A percentile compares a stretch with the other conserved stretches of the same genome.
Conservation (phyloP, 179 eudicot genomes). For the Camellia oleifera region DNA sequence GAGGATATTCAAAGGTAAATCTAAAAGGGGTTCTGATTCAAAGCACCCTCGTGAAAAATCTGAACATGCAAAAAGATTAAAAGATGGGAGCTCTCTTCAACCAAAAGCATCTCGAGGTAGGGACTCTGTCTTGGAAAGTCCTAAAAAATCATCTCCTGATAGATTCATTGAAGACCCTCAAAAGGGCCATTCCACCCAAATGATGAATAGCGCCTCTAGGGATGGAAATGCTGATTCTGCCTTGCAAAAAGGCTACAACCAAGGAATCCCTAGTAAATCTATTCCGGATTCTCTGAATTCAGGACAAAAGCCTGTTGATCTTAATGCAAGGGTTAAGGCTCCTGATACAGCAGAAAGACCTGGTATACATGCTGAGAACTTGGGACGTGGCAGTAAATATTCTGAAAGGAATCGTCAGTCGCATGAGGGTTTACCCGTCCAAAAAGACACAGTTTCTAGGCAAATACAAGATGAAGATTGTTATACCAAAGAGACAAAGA, state of each 20-base stretch:
- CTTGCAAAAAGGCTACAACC: conserved; percentile 32
- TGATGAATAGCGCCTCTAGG: conserved; percentile 24
- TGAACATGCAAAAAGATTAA: conserved; percentile 45
- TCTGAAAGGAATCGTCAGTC: conserved; percentile 35
- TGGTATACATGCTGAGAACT: conserved; percentile 33
- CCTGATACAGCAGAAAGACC: conserved; percentile 41
- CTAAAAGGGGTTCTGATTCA: conserved; percentile 50
- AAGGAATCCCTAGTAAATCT: conserved; percentile 34
- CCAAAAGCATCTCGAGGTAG: conserved; percentile 32
- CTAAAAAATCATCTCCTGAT: conserved; percentile 37
- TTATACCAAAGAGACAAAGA: conserved; percentile 39
- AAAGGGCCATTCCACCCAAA: conserved; percentile 35
- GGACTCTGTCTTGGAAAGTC: conserved; percentile 34
- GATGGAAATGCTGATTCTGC: conserved; percentile 39
- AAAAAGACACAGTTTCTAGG: conserved; percentile 36
- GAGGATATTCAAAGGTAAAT: conserved; percentile 45
- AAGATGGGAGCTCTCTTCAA: conserved; percentile 43
- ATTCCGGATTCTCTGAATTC: conserved; percentile 44
- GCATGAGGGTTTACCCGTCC: conserved; percentile 30
- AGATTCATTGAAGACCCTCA: conserved; percentile 37
- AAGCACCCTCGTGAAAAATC: conserved; percentile 44
- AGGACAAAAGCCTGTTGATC: conserved; percentile 37
- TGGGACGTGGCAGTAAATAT: conserved; percentile 33
- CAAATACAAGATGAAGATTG: conserved; percentile 44
- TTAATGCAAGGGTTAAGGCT: conserved; percentile 30